These are phyloP conservation scores for Poa pratensis DNA, from an alignment of 176 grass and related monocot genomes.

Conservation along the genomic window DNA sequence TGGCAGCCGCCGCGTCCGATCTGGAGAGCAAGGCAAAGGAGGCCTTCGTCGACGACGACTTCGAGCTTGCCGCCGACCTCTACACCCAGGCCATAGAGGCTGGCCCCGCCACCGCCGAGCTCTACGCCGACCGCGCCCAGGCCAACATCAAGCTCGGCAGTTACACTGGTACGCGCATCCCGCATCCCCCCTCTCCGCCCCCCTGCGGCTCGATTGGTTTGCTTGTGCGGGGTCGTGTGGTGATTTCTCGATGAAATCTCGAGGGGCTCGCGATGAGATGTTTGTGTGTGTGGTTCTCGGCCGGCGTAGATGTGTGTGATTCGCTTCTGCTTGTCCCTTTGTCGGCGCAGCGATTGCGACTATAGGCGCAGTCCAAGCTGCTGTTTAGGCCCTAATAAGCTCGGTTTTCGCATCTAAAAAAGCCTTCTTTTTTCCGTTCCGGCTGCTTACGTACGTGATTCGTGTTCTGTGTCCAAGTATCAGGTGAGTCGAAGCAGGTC, in stretches of 20 bases:
- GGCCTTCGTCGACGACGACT: constrained; percentile 76
- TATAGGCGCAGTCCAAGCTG: not conserved
- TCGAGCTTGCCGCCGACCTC: constrained; percentile 71
- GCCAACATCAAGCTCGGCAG: constrained; percentile 73
- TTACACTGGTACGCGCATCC: constrained; percentile 51
- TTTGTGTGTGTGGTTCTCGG: not conserved
- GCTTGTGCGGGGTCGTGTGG: not conserved
- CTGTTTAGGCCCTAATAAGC: constrained; percentile 17
- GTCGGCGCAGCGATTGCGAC: not conserved
- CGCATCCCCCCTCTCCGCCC: not conserved
- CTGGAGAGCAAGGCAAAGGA: constrained; percentile 72
- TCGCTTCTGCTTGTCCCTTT: not conserved
- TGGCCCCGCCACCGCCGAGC: constrained; percentile 56
- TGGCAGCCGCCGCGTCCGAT: constrained; percentile 57
- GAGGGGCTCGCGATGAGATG: not conserved
- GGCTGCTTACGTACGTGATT: not conserved
- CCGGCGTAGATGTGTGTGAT: not conserved
- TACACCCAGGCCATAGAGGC: constrained; percentile 72
- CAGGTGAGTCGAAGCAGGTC: not conserved
- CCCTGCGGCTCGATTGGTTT: not conserved
- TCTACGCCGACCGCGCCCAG: constrained; percentile 73
- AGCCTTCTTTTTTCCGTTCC: not conserved
- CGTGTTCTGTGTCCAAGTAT: not conserved
- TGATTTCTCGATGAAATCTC: constrained; percentile 3
- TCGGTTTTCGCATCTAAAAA: constrained; percentile 8